phyloP scores from a whole-genome alignment of 1,139 yeast species.

The Zygoascus meyerae region DNA sequence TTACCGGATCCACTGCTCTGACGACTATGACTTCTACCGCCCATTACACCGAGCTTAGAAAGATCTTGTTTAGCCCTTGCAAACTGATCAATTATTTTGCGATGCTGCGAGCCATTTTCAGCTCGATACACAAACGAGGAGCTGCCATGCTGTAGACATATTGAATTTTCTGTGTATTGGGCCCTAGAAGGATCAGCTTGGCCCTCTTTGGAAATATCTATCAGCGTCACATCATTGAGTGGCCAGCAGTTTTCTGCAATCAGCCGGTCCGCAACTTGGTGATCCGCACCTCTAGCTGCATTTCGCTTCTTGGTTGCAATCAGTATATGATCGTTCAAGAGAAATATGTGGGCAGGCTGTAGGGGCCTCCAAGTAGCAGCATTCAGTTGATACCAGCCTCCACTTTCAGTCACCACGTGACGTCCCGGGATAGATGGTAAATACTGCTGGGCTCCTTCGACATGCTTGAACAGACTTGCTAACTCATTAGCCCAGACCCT shows the following conservation, averaged over 20 bases:
- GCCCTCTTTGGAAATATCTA: constrained; percentile 31
- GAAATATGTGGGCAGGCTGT: constrained; percentile 68
- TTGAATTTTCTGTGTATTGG: constrained; percentile 28
- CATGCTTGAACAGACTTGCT: constrained; percentile 66
- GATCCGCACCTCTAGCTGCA: constrained; percentile 24
- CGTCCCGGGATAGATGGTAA: constrained; percentile 75
- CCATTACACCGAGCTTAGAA: constrained; percentile 25
- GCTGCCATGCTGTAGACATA: constrained; percentile 40
- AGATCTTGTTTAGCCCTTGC: constrained; percentile 62
- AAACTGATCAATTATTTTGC: constrained; percentile 52
- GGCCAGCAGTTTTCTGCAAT: constrained; percentile 82
- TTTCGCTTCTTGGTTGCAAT: constrained; percentile 61
- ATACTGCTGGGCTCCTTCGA: constrained; percentile 84
- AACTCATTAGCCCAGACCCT: constrained; percentile 78
- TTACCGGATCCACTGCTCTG: constrained; percentile 1
- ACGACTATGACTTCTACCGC: background rate
- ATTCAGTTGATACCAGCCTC: constrained; percentile 83
- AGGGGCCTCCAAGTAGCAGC: constrained; percentile 81
- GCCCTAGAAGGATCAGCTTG: constrained; percentile 9
- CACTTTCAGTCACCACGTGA: constrained; percentile 73
- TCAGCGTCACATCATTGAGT: constrained; percentile 53
- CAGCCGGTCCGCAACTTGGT: constrained; percentile 33
- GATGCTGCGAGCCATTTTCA: constrained; percentile 54
- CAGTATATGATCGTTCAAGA: constrained; percentile 71
- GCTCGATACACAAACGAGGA: constrained; percentile 59